Evolutionary conservation across 108 stramenopile genomes (phyloP).

Genomic region (Pseudonitzschia pungens): DNA sequence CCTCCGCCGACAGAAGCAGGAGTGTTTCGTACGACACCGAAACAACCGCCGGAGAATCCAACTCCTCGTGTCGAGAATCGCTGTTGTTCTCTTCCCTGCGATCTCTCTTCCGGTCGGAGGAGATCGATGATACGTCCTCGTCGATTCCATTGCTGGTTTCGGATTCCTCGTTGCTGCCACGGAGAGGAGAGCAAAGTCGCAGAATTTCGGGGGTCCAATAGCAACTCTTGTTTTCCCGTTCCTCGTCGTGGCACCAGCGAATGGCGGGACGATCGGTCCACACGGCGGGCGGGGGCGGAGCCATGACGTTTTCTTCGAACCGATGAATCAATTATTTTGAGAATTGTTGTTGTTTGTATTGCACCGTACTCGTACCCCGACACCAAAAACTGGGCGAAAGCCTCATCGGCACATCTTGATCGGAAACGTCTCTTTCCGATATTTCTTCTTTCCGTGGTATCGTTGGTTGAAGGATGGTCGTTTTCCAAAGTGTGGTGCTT

Average conservation of each 20-base stretch:
- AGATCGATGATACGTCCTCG: background rate
- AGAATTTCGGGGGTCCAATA: constrained; percentile 6
- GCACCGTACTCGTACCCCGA: no score
- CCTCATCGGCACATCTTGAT: no score
- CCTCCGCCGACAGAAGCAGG: background rate
- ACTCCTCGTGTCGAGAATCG: background rate
- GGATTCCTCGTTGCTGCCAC: background rate
- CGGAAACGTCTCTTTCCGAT: no score
- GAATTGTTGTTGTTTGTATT: no score
- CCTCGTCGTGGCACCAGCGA: background rate
- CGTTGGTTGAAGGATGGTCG: no score
- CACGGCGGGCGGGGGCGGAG: background rate
- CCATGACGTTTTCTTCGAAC: background rate
- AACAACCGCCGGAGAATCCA: background rate
- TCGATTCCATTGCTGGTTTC: background rate
- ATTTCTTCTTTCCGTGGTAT: no score
- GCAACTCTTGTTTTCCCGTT: background rate
- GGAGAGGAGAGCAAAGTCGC: background rate
- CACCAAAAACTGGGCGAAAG: no score
- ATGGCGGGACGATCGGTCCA: background rate
- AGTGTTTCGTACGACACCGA: constrained; percentile 3
- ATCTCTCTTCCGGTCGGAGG: background rate
- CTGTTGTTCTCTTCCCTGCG: background rate
- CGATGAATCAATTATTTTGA: no score
- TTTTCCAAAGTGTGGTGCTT: no score